Evolutionary conservation across 2,329 filamentous ascomycete genomes (phyloP), one percentile per base, ranked within the genome.

Genomic region (Escovopsis weberi): DNA sequence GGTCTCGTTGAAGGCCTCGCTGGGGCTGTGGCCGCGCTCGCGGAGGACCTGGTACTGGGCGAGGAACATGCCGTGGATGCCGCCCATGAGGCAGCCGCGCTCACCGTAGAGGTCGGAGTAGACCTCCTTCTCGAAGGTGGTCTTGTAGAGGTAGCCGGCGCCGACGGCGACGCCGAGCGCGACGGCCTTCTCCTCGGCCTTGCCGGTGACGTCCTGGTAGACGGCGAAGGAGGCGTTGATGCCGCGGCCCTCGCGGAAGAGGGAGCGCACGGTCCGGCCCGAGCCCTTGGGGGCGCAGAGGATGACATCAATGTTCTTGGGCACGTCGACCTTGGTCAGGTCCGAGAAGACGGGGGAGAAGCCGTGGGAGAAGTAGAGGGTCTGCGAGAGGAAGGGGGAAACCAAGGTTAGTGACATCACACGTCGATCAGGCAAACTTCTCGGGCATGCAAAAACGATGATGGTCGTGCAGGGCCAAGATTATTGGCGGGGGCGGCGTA

Each of bases 311-410:
- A 98, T 84, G 71, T 96, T 84, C 54, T 66, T 78, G 69, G 91
- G 91, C 50, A 95, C 85, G 50, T 98, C 91, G 64, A 98, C 91
- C 70, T 95, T 94, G 78, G 91, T 98, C 64, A 91, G 81, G 67
- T 94, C 82, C 78, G 95, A 95, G 85, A 98, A 98, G 69, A 98
- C 88, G 64, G 91, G 91, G 50, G 91, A 96, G 85, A 98, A 98
- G 62, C 91, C 91, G 80, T 98, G 91, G 56, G 91, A 96, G 80
- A 98, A 98, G 83, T 98, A 98, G 57, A 98, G 85, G 48, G 91
- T 98, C 89, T 91, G 51, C 6, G 12, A 26, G 12, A 39, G 34
- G 45, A 47, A 19, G 46, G 38, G 23, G 26, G 6, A 9, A 9
- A 28, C 26, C n/a, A n/a, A n/a, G n/a, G n/a, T n/a, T n/a, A n/a